Base-by-base conservation (phyloP, 2,329 filamentous ascomycete genomes). In the Penicillium sp. region DNA sequence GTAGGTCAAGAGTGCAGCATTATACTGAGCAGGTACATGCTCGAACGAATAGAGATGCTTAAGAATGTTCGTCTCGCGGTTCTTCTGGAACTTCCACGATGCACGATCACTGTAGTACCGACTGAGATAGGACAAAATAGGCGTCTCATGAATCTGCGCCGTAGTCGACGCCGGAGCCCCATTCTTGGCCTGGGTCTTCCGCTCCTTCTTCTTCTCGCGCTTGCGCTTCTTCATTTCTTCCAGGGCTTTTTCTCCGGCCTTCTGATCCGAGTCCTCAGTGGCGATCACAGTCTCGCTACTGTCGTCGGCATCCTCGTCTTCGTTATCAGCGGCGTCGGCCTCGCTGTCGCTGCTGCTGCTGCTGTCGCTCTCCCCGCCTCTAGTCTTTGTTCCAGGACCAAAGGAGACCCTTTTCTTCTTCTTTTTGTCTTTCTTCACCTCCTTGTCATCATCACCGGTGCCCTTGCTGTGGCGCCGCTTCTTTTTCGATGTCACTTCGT, bases 71-170 rank as follows among this genome's bases (percentile, higher is more conserved):
- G 83, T 87, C 66, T 96, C 90, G 60, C 88, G 81, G 54, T 88
- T 90, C 71, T 96, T 96, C 72, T 94, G 94, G 73, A 96, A 97
- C 66, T 95, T 96, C 91, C 91, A 97, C 53, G 74, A 74, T 7
- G 76, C 72, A 42, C 81, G 81, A 45, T 81, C 77, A 39, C 76
- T 77, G 66, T 86, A 76, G 76, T 89, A 95, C 60, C 83, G 80
- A 32, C 75, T 75, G 30, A 96, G 77, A 62, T 96, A 96, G 37
- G 79, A 75, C 11, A 94, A 74, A 42, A 88, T 83, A 10, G 83
- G 77, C 5, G 60, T 51, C 31, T 64, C 62, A 40, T 63, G 56
- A 32, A 54, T 40, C 21, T 57, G 35, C 7, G 40, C 30, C 4
- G 52, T 23, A 11, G 47, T 35, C n/a, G 53, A 26, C 4, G 43